Evolutionary conservation across 352 stramenopile species (phyloP), one percentile per base, ranked within the genome.

Genomic region (Phytophthora pseudosyringae): DNA sequence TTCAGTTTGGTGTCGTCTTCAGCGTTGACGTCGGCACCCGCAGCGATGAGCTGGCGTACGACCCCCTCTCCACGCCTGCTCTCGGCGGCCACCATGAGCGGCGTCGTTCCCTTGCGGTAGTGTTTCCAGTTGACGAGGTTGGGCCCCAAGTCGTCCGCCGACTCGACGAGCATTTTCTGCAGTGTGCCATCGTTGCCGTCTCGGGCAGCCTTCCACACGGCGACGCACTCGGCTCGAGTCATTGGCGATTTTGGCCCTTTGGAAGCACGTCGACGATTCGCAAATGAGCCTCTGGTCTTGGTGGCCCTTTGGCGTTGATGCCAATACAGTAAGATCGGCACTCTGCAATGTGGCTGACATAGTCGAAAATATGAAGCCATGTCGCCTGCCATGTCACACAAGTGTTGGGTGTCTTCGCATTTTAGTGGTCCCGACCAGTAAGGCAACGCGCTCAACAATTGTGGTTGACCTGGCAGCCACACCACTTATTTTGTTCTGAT

Each of bases 1-100:
- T 63, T 74, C 53, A 86, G 63, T 4, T 75, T 64, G 25, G 71
- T 75, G 28, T 45, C 47, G 57, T 86, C 76, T 33, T 72, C 61
- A 4, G 74, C 32, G 45, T 87, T 68, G 50, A 83, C 56, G 13
- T 90, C 67, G 12, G 83, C 85, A 29, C 85, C 85, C 44, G 53
- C 43, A 10, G 66, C 62, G 29, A 86, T 77, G 39, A 90, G 72
- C 32, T 90, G 59, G 0, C 52, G 35, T 4, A 75, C 50, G 8
- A 61, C 41, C 3, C 50, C 35, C 16, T 68, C 67, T 21, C 67
- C 67, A 16, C 39, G 39, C 28, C 52, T 71, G 57, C 63, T 69
- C 53, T 75, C 70, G 2, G 66, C 67, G 8, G 85, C 85, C 18
- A 67, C 68, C 85, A 93, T 93, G 51, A 93, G 78, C 45, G 83